These are phyloP conservation scores for Volvox carteri DNA, from an alignment of 163 green algal species.

Conservation along the genomic window DNA sequence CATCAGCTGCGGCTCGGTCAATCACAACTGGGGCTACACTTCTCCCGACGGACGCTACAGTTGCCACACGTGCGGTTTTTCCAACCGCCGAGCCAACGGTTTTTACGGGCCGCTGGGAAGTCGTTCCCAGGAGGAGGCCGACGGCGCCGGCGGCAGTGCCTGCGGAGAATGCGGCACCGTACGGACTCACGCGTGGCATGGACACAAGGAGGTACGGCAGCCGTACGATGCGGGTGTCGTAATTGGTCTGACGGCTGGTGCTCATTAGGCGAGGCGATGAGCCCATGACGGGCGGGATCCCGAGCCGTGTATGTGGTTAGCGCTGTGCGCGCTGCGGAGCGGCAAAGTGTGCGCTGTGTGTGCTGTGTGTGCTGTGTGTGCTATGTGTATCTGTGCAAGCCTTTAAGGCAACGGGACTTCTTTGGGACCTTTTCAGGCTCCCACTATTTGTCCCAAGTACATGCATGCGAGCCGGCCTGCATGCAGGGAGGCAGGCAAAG, in stretches of 20 bases:
- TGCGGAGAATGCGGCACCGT: constrained; percentile 30
- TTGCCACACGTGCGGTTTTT: constrained; percentile 37
- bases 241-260: neutral
- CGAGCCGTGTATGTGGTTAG: neutral
- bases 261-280: neutral
- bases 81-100: neutral
- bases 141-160: neutral
- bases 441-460: too few relatives aligned
- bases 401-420: too few relatives aligned
- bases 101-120: constrained; percentile 34
- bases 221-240: neutral
- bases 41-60: constrained; percentile 2
- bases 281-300: neutral
- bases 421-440: too few relatives aligned
- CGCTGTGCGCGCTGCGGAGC: neutral
- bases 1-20: constrained; percentile 16
- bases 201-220: constrained; percentile 30
- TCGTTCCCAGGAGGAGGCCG: neutral
- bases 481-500: too few relatives aligned
- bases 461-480: too few relatives aligned
- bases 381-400: neutral
- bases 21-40: constrained; percentile 36
- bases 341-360: neutral
- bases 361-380: neutral
- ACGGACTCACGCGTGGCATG: constrained; percentile 1